phyloP scores from a whole-genome alignment of 148 eudicot genomes.

The Rhododendron ovatum region DNA sequence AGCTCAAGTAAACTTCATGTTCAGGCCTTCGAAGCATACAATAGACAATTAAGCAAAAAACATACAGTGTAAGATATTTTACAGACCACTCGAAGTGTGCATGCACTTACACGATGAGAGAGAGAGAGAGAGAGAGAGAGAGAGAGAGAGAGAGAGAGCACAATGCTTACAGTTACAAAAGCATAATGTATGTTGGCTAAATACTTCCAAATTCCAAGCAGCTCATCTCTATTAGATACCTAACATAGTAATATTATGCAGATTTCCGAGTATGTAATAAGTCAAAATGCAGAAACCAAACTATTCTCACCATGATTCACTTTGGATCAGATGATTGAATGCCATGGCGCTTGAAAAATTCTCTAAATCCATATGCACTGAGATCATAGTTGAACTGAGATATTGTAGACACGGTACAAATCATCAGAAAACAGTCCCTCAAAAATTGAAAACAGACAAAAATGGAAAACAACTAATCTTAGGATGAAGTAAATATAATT shows the following conservation, averaged over 20 bases:
- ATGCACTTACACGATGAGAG: neutral
- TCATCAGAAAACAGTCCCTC: neutral
- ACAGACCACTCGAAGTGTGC: neutral
- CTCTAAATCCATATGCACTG: conserved; percentile 80
- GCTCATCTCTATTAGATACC: neutral
- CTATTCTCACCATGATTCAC: conserved; percentile 11
- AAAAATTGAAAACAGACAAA: too few species aligned
- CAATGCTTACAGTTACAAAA: neutral
- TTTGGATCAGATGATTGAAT: conserved; percentile 33
- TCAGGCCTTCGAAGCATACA: neutral
- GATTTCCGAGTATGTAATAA: neutral
- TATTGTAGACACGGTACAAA: neutral
- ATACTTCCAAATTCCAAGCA: neutral
- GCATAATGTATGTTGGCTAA: neutral
- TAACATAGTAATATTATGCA: neutral
- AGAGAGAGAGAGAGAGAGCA: neutral
- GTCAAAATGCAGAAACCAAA: neutral
- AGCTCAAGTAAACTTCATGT: neutral
- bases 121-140: neutral
- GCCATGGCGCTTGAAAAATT: conserved; percentile 67
- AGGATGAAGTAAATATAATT: neutral
- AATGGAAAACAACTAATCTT: neutral
- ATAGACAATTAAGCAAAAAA: neutral
- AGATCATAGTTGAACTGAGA: conserved; percentile 71
- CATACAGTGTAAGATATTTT: neutral